Base-by-base conservation (phyloP, 2,329 filamentous ascomycete genomes). In the Aureobasidium vineae region DNA sequence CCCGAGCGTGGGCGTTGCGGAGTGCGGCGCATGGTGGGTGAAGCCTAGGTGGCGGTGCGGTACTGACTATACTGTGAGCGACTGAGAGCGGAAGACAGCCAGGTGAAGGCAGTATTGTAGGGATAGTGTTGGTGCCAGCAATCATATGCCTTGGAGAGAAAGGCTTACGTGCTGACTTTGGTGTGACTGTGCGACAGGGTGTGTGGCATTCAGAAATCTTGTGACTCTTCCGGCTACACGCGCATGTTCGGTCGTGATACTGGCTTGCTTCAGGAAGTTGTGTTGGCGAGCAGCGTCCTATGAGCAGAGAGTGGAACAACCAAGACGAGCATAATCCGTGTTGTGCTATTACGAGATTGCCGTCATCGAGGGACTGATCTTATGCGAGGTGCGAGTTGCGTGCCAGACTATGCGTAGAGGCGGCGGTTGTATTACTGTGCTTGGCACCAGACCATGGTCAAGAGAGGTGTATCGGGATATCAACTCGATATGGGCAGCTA, bases 1-100 rank as follows among this genome's bases (percentile, higher is more conserved):
- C 28, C 38, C 15, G 59, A 28, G 16, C 47, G 56, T 36, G 66
- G 50, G 40, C 66, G 57, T 38, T 66, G 54, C 11, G 57, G 66
- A 31, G 49, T 64, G 49, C 66, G 66, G 57, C 66, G 66, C 66
- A 67, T 67, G 33, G 15, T 49, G 50, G 38, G 36, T 53, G 16
- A 33, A 23, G 60, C 23, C 33, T 53, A 23, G 33, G 47, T 31
- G 60, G 60, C 47, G 36, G 28, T 21, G 31, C 6, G 36, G 26
- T 63, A 31, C 45, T 63, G 47, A 19, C 10, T 26, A 36, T 31
- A 16, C 23, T n/a, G 49, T 63, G 38, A 60, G 64, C 26, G 41
- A 15, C 26, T 15, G 31, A 11, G 23, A 38, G 26, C 13, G 23
- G 53, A n/a, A 41, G 23, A n/a, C 21, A 43, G 19, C 21, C 26